Evolutionary conservation across 495 filamentous ascomycete genomes (phyloP).

Genomic region (Astrothelium macrocarpum): DNA sequence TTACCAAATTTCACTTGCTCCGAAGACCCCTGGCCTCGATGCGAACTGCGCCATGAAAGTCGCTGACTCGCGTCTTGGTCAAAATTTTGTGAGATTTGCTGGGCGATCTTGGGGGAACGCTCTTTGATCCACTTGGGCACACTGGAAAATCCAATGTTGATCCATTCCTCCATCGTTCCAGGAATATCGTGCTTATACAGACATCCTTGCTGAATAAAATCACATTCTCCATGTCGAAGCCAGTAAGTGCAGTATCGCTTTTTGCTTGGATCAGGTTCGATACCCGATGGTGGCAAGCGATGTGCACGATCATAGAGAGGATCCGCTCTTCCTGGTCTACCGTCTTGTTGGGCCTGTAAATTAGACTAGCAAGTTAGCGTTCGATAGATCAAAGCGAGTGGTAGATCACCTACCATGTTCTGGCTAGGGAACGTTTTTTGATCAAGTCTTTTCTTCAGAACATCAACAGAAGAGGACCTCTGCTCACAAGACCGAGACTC

Average conservation of each 20-base stretch:
- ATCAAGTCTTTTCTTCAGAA: neutral
- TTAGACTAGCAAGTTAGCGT: neutral
- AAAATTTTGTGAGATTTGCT: neutral
- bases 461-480: neutral
- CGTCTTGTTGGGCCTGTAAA: neutral
- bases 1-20: too few relatives aligned
- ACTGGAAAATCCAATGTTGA: conserved; percentile 49
- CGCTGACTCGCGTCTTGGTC: neutral
- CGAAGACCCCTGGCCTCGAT: neutral
- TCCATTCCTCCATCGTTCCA: conserved; percentile 45
- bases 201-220: conserved; percentile 76
- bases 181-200: conserved; percentile 86
- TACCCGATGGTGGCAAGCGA: conserved; percentile 25
- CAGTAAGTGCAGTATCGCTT: conserved; percentile 84
- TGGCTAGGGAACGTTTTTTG: neutral
- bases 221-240: conserved; percentile 74
- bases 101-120: conserved; percentile 13
- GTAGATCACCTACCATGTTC: neutral
- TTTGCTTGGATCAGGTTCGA: conserved; percentile 29
- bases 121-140: conserved; percentile 51
- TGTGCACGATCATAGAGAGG: neutral
- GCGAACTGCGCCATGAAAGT: neutral
- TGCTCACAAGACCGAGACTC: neutral
- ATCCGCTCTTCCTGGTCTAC: neutral
- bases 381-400: neutral